Conservation (phyloP, 176 grass and related monocot genomes). For the Bothriochloa decipiens region DNA sequence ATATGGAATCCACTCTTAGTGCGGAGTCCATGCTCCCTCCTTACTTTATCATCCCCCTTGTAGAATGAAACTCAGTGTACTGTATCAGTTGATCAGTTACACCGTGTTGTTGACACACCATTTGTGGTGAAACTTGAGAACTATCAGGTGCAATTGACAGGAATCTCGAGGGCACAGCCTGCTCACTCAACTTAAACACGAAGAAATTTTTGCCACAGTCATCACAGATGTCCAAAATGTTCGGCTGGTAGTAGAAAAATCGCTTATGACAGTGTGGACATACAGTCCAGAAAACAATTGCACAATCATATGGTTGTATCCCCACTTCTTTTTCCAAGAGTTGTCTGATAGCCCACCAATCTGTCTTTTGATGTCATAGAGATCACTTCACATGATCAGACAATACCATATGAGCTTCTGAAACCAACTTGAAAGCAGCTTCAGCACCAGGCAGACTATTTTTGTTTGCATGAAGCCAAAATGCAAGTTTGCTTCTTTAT, state of each 20-base stretch:
- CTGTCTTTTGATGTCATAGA: slow-evolving; percentile 59
- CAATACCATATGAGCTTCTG: slow-evolving; percentile 60
- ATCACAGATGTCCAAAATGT: slow-evolving; percentile 27
- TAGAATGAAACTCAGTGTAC: not conserved
- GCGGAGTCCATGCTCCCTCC: not conserved
- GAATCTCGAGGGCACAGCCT: slow-evolving; percentile 29
- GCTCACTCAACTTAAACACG: slow-evolving; percentile 44
- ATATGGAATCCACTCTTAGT: not conserved
- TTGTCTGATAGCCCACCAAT: slow-evolving; percentile 11
- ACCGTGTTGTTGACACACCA: slow-evolving; percentile 23
- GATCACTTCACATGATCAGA: slow-evolving; percentile 50
- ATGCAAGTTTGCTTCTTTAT: slow-evolving; percentile 69
- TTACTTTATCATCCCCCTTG: too few relatives aligned
- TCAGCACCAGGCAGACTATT: slow-evolving; percentile 69
- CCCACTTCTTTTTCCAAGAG: slow-evolving; percentile 29
- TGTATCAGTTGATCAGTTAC: slow-evolving; percentile 11
- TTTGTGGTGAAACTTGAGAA: slow-evolving; percentile 10
- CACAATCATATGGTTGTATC: not conserved
- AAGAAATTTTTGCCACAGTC: slow-evolving; percentile 35
- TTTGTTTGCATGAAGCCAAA: slow-evolving; percentile 76
- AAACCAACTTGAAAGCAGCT: slow-evolving; percentile 70
- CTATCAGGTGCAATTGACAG: slow-evolving; percentile 21
- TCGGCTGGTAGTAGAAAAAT: slow-evolving; percentile 35
- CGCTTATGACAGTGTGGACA: slow-evolving; percentile 31
- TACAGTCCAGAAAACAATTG: slow-evolving; percentile 35